These are phyloP conservation scores for Evernia prunastri DNA, from an alignment of 495 filamentous ascomycete genomes.

Conservation along the genomic window DNA sequence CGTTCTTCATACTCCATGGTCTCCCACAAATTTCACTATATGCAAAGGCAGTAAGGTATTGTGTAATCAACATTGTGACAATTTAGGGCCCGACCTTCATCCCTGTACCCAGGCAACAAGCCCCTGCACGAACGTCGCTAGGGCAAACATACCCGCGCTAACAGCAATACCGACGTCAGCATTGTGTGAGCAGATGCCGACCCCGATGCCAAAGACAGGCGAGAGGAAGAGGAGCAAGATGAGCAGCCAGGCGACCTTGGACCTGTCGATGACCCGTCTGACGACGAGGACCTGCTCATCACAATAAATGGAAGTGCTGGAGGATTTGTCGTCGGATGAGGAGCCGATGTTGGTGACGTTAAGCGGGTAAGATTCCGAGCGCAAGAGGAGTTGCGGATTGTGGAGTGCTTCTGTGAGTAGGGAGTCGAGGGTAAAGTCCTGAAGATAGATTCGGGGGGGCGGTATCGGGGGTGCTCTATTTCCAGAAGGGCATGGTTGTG, in stretches of 20 bases:
- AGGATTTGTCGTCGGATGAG: not conserved
- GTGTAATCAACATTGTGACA: not conserved
- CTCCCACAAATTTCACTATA: not conserved
- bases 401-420: slow-evolving; percentile 1
- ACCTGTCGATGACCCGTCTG: slow-evolving; percentile 14
- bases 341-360: not conserved
- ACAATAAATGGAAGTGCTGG: not conserved
- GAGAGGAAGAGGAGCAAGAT: slow-evolving; percentile 17
- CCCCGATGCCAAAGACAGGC: slow-evolving; percentile 1
- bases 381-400: not conserved
- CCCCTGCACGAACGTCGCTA: slow-evolving; percentile 15
- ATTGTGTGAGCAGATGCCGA: slow-evolving; percentile 16
- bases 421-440: not conserved
- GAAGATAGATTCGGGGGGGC: not conserved
- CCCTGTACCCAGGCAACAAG: slow-evolving; percentile 13
- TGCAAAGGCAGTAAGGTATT: not conserved
- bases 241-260: slow-evolving; percentile 18
- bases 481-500: not conserved
- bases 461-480: not conserved
- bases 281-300: slow-evolving; percentile 1
- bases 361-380: not conserved
- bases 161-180: slow-evolving; percentile 18
- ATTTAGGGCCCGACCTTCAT: not conserved
- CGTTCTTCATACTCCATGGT: not conserved
- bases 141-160: slow-evolving; percentile 14